Percentiles rank a stretch among this genome's conserved stretches.
These are phyloP conservation scores for Karstenula rhodostoma DNA, from an alignment of 2,329 filamentous ascomycete species.

Conservation along the genomic window DNA sequence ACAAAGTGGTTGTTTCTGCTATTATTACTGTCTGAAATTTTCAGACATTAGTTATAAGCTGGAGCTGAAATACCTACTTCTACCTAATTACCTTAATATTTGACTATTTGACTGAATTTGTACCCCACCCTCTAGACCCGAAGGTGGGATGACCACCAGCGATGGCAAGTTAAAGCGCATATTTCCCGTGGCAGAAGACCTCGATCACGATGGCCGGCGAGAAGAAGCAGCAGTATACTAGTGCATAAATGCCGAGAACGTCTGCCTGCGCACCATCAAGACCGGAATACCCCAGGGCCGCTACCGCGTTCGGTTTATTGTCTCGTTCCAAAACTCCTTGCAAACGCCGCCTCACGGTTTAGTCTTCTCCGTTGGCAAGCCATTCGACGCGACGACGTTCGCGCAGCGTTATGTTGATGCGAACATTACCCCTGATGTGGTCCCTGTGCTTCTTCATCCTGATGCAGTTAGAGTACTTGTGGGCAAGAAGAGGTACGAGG, in stretches of 20 bases:
- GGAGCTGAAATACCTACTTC: too few relatives aligned
- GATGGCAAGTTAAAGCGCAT: slow-evolving; percentile 39
- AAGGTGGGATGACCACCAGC: slow-evolving; percentile 41
- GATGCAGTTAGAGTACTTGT: slow-evolving; percentile 49
- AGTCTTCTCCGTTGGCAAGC: slow-evolving; percentile 49
- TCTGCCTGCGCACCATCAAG: slow-evolving; percentile 47
- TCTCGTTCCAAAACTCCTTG: slow-evolving; percentile 35
- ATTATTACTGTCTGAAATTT: too few relatives aligned
- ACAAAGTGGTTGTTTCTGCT: too few relatives aligned
- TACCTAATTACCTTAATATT: too few relatives aligned
- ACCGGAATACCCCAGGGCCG: slow-evolving; percentile 48
- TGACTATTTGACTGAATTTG: too few relatives aligned
- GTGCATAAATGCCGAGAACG: slow-evolving; percentile 40
- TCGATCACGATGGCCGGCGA: slow-evolving; percentile 45
- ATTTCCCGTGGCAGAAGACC: slow-evolving; percentile 46
- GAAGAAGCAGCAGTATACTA: slow-evolving; percentile 49
- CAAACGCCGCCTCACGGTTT: slow-evolving; percentile 38
- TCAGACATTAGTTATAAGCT: too few relatives aligned
- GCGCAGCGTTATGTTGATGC: slow-evolving; percentile 46
- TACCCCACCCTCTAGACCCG: slow-evolving; percentile 39
- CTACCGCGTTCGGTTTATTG: slow-evolving; percentile 49
- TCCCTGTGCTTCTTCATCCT: slow-evolving; percentile 46
- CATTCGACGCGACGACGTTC: slow-evolving; percentile 44
- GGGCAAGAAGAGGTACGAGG: slow-evolving; percentile 38
- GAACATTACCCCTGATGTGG: slow-evolving; percentile 49